Conservation (phyloP, 225 moss, liverwort and hornwort species). For the Bryum argenteum region DNA sequence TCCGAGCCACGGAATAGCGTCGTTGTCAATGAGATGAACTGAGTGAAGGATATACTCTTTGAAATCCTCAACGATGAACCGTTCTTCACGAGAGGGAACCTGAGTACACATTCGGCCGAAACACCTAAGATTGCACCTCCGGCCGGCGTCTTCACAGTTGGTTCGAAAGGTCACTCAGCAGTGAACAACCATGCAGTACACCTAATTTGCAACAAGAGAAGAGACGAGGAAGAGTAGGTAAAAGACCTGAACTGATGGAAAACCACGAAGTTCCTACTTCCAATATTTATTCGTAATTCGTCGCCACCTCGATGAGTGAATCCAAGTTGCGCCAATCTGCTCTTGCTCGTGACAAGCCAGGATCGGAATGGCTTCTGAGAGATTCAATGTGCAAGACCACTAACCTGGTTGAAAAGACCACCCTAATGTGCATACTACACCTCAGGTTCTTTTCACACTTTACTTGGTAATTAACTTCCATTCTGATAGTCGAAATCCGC, state of each 20-base stretch:
- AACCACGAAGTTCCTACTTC: neutral
- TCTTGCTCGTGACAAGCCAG: conserved; percentile 5
- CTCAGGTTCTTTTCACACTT: conserved; percentile 7
- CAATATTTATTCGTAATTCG: neutral
- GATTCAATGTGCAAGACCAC: conserved; percentile 5
- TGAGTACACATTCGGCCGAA: conserved; percentile 23
- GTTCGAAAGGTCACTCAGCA: conserved; percentile 14
- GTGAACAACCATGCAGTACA: conserved; percentile 13
- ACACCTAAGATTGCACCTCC: conserved; percentile 21
- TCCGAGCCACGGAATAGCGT: conserved; percentile 16
- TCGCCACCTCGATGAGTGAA: conserved; percentile 12
- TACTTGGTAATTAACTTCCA: conserved; percentile 23
- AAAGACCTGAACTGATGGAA: neutral
- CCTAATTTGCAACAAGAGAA: conserved; percentile 12
- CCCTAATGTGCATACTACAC: neutral
- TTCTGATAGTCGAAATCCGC: conserved; percentile 33
- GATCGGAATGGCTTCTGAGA: neutral
- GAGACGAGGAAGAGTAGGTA: neutral
- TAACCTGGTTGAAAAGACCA: neutral
- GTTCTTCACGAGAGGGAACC: conserved; percentile 24
- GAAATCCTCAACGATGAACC: conserved; percentile 36
- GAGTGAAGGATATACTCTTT: conserved; percentile 25
- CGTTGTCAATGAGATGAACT: conserved; percentile 16
- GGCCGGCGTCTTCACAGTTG: conserved; percentile 13
- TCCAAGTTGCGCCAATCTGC: conserved; percentile 4